Evolutionary conservation across 495 filamentous ascomycete genomes (phyloP).

Genomic region (Ramalina intermedia): DNA sequence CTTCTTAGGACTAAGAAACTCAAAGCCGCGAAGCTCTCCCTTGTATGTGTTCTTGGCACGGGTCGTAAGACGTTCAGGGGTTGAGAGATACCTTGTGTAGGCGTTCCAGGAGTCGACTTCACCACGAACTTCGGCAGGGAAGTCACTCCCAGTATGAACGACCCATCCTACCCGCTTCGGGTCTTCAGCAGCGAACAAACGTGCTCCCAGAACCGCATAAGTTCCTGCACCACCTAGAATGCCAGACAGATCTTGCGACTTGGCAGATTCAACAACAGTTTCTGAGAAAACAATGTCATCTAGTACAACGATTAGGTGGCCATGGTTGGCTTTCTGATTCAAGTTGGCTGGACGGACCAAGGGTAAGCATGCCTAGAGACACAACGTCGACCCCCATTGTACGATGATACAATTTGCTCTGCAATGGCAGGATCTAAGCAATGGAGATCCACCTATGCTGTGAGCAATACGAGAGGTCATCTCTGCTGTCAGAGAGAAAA

Average conservation of each 20-base stretch:
- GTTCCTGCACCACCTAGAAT: conserved; percentile 77
- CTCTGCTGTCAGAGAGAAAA: too few relatives aligned
- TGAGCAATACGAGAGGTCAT: too few relatives aligned
- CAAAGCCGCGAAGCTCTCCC: conserved; percentile 53
- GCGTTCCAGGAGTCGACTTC: conserved; percentile 61
- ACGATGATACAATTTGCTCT: too few relatives aligned
- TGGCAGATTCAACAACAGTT: conserved; percentile 23
- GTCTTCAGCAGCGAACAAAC: conserved; percentile 50
- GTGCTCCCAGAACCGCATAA: conserved; percentile 76
- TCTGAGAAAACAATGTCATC: conserved; percentile 54
- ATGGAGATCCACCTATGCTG: too few relatives aligned
- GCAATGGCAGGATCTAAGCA: too few relatives aligned
- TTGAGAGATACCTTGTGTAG: conserved; percentile 49
- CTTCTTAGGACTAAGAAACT: conserved; percentile 75
- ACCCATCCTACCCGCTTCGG: conserved; percentile 62
- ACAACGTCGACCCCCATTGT: conserved; percentile 50
- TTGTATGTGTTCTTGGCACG: conserved; percentile 82
- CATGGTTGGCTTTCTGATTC: not conserved
- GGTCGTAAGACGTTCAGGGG: conserved; percentile 59
- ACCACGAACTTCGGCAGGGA: conserved; percentile 48
- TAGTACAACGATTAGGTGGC: conserved; percentile 18
- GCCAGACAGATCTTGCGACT: conserved; percentile 36
- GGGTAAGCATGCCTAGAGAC: conserved; percentile 91
- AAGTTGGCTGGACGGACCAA: conserved; percentile 41
- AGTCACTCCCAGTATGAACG: conserved; percentile 78